Evolutionary conservation across 2,329 filamentous ascomycete genomes (phyloP).

Genomic region (Meredithiella fracta): DNA sequence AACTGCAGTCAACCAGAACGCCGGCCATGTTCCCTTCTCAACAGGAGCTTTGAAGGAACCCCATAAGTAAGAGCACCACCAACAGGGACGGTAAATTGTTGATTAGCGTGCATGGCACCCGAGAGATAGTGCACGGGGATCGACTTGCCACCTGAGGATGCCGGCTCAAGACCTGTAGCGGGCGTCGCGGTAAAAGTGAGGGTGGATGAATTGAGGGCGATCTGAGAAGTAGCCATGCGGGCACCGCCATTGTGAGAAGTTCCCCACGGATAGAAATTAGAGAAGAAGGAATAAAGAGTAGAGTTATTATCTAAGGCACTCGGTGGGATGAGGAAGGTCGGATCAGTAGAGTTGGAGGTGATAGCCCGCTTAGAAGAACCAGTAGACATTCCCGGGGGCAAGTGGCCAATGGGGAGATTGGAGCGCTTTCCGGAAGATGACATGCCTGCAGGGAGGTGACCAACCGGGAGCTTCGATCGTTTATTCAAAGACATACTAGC

Average conservation of each 20-base stretch:
- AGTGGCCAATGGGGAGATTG: not conserved
- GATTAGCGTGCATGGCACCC: constrained; percentile 26
- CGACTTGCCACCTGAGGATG: constrained; percentile 23
- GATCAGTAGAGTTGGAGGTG: constrained; percentile 23
- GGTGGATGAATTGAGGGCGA: constrained; percentile 26
- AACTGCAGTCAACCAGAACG: constrained; percentile 41
- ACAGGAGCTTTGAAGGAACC: constrained; percentile 27
- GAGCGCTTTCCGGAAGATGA: no score
- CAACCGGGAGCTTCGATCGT: not conserved
- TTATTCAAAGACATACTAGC: not conserved
- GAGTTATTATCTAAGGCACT: constrained; percentile 9
- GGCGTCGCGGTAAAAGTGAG: constrained; percentile 26
- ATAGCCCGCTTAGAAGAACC: no score
- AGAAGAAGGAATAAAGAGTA: constrained; percentile 29
- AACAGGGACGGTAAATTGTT: constrained; percentile 24
- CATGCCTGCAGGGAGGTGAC: not conserved
- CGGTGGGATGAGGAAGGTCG: constrained; percentile 15
- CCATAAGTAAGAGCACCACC: constrained; percentile 27
- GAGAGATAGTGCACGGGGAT: constrained; percentile 37
- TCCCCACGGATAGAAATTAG: constrained; percentile 38
- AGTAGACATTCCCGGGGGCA: not conserved
- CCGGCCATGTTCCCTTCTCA: constrained; percentile 36
- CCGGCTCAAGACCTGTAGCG: constrained; percentile 25
- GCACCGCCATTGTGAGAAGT: constrained; percentile 40
- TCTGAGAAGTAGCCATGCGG: constrained; percentile 33